These are phyloP conservation scores for Ophiostoma novo-ulmi DNA, from an alignment of 2,329 filamentous ascomycete species.

Conservation along the genomic window DNA sequence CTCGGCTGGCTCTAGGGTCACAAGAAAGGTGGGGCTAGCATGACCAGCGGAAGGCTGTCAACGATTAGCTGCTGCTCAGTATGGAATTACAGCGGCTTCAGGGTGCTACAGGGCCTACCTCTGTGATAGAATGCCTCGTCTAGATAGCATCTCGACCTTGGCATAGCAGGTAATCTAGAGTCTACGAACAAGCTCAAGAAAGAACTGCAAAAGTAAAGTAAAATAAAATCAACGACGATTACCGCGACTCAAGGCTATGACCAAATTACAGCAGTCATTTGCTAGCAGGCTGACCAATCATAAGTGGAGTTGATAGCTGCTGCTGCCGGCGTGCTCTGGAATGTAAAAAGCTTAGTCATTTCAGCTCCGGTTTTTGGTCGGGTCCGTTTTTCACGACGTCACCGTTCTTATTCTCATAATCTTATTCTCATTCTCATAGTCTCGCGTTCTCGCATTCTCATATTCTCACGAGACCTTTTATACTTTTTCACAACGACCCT, in stretches of 20 bases:
- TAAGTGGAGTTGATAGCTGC: neutral
- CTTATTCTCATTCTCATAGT: too few species aligned
- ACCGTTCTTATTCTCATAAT: neutral
- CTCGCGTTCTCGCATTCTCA: too few species aligned
- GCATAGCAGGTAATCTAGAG: too few species aligned
- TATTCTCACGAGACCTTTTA: too few species aligned
- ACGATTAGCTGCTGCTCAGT: too few species aligned
- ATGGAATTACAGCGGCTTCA: neutral
- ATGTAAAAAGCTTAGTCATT: neutral
- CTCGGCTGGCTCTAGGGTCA: neutral
- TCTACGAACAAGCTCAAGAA: too few species aligned
- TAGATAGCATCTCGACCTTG: too few species aligned
- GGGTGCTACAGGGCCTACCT: neutral
- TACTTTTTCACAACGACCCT: too few species aligned
- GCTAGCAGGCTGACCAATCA: neutral
- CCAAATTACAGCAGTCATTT: too few species aligned
- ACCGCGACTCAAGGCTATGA: too few species aligned
- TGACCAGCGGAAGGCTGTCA: neutral
- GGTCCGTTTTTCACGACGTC: neutral
- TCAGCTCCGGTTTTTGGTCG: neutral
- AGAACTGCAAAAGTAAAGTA: too few species aligned
- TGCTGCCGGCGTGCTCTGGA: neutral
- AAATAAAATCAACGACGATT: too few species aligned
- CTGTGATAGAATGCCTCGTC: neutral
- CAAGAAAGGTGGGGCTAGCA: slow-evolving; percentile 5